These are phyloP conservation scores for Zygnema circumcarinatum DNA, from an alignment of 139 green algal species.

Conservation along the genomic window DNA sequence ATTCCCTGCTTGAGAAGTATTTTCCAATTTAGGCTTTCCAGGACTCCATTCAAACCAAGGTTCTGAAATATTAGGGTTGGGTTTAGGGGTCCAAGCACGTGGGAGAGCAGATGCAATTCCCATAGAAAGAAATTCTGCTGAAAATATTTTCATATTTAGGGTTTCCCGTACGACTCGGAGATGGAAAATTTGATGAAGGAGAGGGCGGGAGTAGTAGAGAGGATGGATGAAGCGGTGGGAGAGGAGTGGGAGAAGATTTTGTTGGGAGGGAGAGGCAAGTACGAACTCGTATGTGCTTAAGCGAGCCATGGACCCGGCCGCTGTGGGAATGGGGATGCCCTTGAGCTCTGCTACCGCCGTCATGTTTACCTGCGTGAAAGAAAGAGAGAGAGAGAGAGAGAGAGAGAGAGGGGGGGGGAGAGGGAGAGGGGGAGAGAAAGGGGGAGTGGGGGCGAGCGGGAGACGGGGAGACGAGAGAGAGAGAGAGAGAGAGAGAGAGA, in stretches of 20 bases:
- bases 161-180: background rate
- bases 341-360: constrained; percentile 24
- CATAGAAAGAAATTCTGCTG: background rate
- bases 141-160: background rate
- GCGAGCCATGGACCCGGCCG: background rate
- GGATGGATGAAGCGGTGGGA: background rate
- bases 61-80: background rate
- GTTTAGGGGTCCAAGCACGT: background rate
- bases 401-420: constrained; percentile 6
- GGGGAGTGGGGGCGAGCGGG: background rate
- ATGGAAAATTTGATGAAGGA: background rate
- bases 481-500: too few species aligned
- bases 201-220: background rate
- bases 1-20: background rate
- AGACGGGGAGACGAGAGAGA: background rate
- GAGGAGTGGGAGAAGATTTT: background rate
- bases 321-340: constrained; percentile 12
- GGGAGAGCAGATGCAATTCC: background rate
- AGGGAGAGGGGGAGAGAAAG: constrained; percentile 3
- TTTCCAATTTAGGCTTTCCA: background rate
- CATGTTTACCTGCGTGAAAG: constrained; percentile 2
- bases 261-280: background rate
- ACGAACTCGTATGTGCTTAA: background rate
- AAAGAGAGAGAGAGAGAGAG: constrained; percentile 27
- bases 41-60: background rate